These are phyloP conservation scores for Haberlea rhodopensis DNA, from an alignment of 257 asterid genomes.

Conservation along the genomic window DNA sequence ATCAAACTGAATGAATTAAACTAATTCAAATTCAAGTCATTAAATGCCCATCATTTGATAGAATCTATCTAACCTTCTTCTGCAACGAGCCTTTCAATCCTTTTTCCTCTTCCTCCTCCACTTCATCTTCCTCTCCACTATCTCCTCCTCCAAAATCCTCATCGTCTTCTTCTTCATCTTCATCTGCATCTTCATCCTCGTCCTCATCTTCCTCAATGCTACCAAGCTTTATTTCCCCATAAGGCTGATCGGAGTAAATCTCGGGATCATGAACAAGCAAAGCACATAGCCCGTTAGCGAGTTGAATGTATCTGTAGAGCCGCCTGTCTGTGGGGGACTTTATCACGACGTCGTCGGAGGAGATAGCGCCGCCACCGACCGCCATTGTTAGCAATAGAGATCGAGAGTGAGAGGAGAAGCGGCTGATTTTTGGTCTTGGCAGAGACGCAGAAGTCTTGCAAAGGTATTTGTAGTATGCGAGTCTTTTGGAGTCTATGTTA, in stretches of 20 bases:
- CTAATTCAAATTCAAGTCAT: neutral
- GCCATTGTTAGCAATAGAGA: constrained; percentile 44
- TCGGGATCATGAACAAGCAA: constrained; percentile 94
- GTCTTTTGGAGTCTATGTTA: neutral
- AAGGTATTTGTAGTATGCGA: neutral
- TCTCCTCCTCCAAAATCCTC: constrained; percentile 44
- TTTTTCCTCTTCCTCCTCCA: constrained; percentile 33
- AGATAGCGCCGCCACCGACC: constrained; percentile 43
- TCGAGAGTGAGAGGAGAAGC: constrained; percentile 11
- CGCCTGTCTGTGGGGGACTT: constrained; percentile 87
- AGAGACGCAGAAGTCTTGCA: neutral
- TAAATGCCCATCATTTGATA: constrained; percentile 14
- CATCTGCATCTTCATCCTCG: constrained; percentile 34
- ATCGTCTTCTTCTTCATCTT: constrained; percentile 23
- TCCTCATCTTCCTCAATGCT: constrained; percentile 34
- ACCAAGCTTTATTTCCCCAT: constrained; percentile 15
- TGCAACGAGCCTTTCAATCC: constrained; percentile 47
- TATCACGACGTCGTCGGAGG: constrained; percentile 76
- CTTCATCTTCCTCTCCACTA: constrained; percentile 33
- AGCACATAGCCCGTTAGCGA: constrained; percentile 81
- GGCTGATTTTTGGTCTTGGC: neutral
- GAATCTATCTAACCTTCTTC: constrained; percentile 58
- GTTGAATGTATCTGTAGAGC: constrained; percentile 76
- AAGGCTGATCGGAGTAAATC: constrained; percentile 50
- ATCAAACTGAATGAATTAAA: constrained; percentile 12